A percentile compares a stretch with the other conserved stretches of the same genome.
Conservation (phyloP, 768 basidiomycete genomes). For the Tulasnella sp. region DNA sequence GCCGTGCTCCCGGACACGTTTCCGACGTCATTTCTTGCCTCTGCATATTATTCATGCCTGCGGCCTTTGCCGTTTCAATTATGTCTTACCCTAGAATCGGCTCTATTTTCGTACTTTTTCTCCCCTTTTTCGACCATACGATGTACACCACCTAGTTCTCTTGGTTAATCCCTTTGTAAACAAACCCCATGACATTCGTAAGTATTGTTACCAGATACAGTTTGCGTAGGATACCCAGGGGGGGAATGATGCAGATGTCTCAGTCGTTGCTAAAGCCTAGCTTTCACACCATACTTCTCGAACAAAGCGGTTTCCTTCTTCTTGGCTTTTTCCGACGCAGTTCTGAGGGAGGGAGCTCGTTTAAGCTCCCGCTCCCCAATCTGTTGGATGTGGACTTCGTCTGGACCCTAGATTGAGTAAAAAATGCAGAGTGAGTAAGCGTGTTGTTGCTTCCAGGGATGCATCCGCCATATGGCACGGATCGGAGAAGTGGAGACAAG, state of each 20-base stretch:
- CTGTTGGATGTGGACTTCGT: constrained; percentile 89
- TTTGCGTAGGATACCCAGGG: not conserved
- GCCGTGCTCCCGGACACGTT: not conserved
- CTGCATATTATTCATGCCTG: not conserved
- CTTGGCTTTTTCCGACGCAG: constrained; percentile 52
- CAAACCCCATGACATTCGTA: not conserved
- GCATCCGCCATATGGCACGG: constrained; percentile 13
- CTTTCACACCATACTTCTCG: constrained; percentile 24
- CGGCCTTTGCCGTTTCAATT: not conserved
- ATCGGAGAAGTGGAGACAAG: constrained; percentile 20
- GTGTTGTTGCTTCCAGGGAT: not conserved
- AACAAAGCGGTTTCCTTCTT: constrained; percentile 56
- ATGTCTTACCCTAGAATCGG: constrained; percentile 8
- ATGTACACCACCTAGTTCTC: not conserved
- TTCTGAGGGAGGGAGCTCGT: constrained; percentile 59
- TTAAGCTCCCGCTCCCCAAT: constrained; percentile 86
- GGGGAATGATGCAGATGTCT: not conserved
- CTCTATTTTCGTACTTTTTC: not conserved
- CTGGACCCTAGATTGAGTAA: constrained; percentile 33
- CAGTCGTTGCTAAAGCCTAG: constrained; percentile 17
- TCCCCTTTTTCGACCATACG: not conserved
- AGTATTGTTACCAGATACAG: not conserved
- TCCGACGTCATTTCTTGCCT: not conserved
- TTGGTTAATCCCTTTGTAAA: not conserved
- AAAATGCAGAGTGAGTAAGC: constrained; percentile 15